These are phyloP conservation scores for Beauveria australis DNA, from an alignment of 2,329 filamentous ascomycete species.

Conservation along the genomic window DNA sequence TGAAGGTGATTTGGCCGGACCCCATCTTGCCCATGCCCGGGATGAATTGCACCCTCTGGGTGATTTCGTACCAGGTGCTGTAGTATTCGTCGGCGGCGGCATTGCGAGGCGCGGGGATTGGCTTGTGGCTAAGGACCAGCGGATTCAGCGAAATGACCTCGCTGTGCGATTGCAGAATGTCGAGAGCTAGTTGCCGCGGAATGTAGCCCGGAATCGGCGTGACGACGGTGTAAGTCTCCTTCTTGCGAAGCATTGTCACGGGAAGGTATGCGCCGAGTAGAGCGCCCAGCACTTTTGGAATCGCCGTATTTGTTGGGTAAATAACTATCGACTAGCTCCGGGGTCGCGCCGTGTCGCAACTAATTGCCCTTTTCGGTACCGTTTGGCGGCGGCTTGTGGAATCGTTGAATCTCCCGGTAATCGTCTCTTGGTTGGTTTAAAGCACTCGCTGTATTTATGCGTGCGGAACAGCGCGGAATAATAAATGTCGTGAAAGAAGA, in stretches of 20 bases:
- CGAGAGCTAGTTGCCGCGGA: slow-evolving; percentile 62
- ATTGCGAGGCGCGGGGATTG: slow-evolving; percentile 59
- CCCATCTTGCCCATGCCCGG: slow-evolving; percentile 59
- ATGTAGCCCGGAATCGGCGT: slow-evolving; percentile 64
- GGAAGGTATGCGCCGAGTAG: background rate
- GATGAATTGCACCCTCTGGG: slow-evolving; percentile 58
- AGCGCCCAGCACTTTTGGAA: background rate
- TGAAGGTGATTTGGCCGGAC: slow-evolving; percentile 58
- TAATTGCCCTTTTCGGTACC: background rate
- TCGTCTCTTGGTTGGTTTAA: background rate
- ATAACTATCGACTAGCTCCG: background rate
- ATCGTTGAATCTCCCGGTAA: background rate
- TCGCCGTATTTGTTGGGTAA: slow-evolving; percentile 1
- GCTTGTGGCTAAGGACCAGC: slow-evolving; percentile 54
- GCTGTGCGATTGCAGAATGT: slow-evolving; percentile 62
- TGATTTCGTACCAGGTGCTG: slow-evolving; percentile 67
- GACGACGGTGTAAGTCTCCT: slow-evolving; percentile 58
- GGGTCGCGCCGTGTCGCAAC: background rate
- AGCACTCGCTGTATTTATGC: too few relatives aligned
- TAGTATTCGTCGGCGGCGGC: slow-evolving; percentile 63
- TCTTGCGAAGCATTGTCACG: slow-evolving; percentile 48
- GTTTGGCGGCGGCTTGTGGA: too few relatives aligned
- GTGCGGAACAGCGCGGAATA: too few relatives aligned
- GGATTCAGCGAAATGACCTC: slow-evolving; percentile 66
- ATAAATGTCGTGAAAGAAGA: background rate